Percentiles rank a stretch among this genome's conserved stretches.
Evolutionary conservation across 2,329 filamentous ascomycete genomes (phyloP).

Genomic region (Verruconis gallopava): DNA sequence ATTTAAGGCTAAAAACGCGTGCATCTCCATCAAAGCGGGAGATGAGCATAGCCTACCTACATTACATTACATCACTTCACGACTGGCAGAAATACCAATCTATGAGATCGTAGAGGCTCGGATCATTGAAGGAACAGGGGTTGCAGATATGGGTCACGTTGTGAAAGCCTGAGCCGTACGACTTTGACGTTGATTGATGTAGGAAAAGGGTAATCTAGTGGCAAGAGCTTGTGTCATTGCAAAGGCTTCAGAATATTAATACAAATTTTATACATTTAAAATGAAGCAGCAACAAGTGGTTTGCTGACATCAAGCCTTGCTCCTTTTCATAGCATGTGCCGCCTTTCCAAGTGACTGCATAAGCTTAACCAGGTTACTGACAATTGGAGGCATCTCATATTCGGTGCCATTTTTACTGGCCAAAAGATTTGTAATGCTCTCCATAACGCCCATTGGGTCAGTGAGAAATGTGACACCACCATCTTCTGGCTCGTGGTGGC

Average conservation of each 20-base stretch:
- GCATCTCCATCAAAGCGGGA: conserved; percentile 34
- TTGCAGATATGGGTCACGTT: conserved; percentile 30
- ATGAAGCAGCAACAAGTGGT: too few species aligned
- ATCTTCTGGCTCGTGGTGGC: background rate
- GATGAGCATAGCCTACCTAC: conserved; percentile 46
- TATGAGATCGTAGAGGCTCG: conserved; percentile 44
- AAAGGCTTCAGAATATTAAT: too few species aligned
- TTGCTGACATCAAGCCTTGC: too few species aligned
- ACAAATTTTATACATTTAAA: too few species aligned
- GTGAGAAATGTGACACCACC: background rate
- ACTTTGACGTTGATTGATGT: too few species aligned
- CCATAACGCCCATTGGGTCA: background rate
- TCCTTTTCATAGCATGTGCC: background rate
- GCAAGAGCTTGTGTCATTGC: too few species aligned
- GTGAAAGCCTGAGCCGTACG: too few species aligned
- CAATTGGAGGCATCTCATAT: background rate
- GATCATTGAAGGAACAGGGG: conserved; percentile 41
- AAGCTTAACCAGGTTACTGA: background rate
- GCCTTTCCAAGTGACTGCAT: background rate
- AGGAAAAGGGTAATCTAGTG: too few species aligned
- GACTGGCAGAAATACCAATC: conserved; percentile 42
- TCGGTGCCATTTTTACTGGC: background rate
- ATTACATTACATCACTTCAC: conserved; percentile 43
- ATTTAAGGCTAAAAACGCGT: conserved; percentile 28
- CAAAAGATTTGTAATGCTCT: background rate